A percentile compares a stretch with the other conserved stretches of the same genome.
Conservation (phyloP, 208 protist species). For the Leishmania mexicana region DNA sequence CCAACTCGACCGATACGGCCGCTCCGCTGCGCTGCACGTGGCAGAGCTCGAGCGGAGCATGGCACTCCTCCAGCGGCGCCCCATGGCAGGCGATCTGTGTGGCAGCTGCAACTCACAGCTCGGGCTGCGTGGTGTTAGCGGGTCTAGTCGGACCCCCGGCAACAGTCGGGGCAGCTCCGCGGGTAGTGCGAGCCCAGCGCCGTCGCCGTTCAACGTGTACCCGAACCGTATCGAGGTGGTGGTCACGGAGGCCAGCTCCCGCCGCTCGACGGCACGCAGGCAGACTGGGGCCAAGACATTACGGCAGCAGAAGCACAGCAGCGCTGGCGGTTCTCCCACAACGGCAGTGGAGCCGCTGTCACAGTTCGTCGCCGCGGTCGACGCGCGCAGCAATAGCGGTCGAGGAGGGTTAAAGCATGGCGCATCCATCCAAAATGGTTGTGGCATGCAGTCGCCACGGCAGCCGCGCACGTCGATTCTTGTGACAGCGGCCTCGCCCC, state of each 20-base stretch:
- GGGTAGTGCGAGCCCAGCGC: neutral
- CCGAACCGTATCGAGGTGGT: neutral
- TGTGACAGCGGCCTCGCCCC: neutral
- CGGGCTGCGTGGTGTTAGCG: neutral
- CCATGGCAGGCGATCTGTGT: neutral
- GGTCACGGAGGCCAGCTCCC: neutral
- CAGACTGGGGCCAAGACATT: neutral
- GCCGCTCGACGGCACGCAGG: neutral
- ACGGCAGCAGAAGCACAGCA: neutral
- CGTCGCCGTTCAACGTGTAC: neutral
- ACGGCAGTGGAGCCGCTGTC: neutral
- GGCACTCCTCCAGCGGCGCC: conserved; percentile 22
- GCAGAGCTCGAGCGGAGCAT: conserved; percentile 56
- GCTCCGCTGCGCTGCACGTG: conserved; percentile 60
- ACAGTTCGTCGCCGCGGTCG: neutral
- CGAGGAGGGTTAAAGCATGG: neutral
- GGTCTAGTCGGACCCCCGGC: neutral
- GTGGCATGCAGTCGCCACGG: neutral
- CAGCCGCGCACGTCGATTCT: neutral
- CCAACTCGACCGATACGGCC: conserved; percentile 66
- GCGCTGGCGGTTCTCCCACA: too few relatives aligned
- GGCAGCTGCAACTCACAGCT: neutral
- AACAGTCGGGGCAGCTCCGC: conserved; percentile 17
- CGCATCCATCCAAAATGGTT: neutral
- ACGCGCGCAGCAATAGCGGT: neutral